phyloP scores from a whole-genome alignment of 108 stramenopile species.

The Discostella pseudostelligera region DNA sequence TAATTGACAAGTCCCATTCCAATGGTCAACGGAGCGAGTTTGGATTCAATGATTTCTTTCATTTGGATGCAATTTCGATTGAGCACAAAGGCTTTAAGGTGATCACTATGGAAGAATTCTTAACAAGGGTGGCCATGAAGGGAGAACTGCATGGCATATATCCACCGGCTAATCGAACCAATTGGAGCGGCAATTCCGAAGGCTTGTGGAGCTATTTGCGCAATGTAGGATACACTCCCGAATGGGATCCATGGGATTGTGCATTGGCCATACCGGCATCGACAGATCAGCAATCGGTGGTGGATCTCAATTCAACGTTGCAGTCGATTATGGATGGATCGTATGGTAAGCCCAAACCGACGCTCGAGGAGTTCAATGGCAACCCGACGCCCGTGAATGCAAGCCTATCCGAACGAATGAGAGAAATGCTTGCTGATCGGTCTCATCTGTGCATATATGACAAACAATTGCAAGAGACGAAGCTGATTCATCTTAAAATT shows the following conservation, averaged over 20 bases:
- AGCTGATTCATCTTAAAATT: slow-evolving; percentile 48
- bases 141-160: slow-evolving; percentile 48
- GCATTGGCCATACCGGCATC: slow-evolving; percentile 43
- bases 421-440: slow-evolving; percentile 60
- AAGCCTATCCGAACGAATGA: slow-evolving; percentile 51
- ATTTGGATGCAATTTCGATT: slow-evolving; percentile 56
- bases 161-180: slow-evolving; percentile 64
- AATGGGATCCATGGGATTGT: slow-evolving; percentile 56
- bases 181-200: slow-evolving; percentile 41
- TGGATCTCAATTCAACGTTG: slow-evolving; percentile 35
- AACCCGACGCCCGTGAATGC: slow-evolving; percentile 54
- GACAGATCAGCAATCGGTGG: slow-evolving; percentile 28
- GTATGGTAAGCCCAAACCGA: slow-evolving; percentile 46
- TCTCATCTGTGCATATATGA: slow-evolving; percentile 50
- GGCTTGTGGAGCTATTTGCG: slow-evolving; percentile 48
- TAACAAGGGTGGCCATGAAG: slow-evolving; percentile 54
- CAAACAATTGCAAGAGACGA: slow-evolving; percentile 42
- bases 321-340: slow-evolving; percentile 47
- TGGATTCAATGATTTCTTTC: slow-evolving; percentile 77
- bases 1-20: slow-evolving; percentile 50
- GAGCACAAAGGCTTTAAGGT: slow-evolving; percentile 63
- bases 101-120: slow-evolving; percentile 78
- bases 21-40: slow-evolving; percentile 47
- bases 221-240: slow-evolving; percentile 33
- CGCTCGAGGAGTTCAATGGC: slow-evolving; percentile 45